phyloP scores from a whole-genome alignment of 176 grass and related monocot genomes.

The Ensete glaucum region DNA sequence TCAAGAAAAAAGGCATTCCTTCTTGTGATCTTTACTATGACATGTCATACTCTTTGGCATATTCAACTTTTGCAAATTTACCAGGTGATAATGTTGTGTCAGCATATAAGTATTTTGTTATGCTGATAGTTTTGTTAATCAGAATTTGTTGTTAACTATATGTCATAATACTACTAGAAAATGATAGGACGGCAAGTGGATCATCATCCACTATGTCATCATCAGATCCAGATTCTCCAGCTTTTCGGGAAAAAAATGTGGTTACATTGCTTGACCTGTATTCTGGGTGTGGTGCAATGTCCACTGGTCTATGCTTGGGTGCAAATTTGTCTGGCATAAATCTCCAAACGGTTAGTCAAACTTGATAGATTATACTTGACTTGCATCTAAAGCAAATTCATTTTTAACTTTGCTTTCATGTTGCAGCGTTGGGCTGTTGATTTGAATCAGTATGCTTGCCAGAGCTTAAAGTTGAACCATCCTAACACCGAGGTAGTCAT shows the following conservation, averaged over 20 bases:
- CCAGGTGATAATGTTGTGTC: conserved; percentile 31
- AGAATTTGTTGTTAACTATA: not conserved
- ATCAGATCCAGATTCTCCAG: conserved; percentile 18
- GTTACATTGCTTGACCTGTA: conserved; percentile 64
- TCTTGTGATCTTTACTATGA: conserved; percentile 62
- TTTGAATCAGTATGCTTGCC: conserved; percentile 47
- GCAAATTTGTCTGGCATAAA: conserved; percentile 46
- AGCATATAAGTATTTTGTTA: not conserved
- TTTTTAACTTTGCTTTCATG: not conserved
- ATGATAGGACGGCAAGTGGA: conserved; percentile 23
- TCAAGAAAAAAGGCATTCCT: conserved; percentile 32
- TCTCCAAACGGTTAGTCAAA: conserved; percentile 51
- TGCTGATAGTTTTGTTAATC: not conserved
- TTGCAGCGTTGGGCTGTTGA: conserved; percentile 74
- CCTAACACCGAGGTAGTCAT: conserved; percentile 52
- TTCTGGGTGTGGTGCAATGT: conserved; percentile 92
- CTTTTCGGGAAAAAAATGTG: conserved; percentile 17
- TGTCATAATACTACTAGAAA: conserved; percentile 16
- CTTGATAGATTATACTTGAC: not conserved
- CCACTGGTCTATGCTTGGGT: conserved; percentile 77
- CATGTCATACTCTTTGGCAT: conserved; percentile 65
- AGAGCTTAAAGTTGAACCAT: conserved; percentile 76
- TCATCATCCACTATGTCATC: conserved; percentile 50
- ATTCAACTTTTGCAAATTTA: conserved; percentile 76
- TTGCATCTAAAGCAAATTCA: not conserved